These are phyloP conservation scores for Quercus tomentella DNA, from an alignment of 331 rosid species.

Conservation along the genomic window DNA sequence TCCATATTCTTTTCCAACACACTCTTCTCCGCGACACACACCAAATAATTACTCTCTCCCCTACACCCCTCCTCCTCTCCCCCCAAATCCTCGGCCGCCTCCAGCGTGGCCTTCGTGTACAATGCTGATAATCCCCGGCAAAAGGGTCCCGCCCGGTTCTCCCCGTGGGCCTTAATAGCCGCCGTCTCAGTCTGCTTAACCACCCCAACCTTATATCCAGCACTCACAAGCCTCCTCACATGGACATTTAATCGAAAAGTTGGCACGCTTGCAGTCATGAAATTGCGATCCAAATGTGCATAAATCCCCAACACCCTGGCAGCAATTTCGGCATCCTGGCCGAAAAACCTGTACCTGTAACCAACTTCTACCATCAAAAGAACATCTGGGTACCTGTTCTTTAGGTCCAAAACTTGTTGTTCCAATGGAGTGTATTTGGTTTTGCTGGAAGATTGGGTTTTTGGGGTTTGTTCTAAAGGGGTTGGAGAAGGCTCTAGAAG, in stretches of 20 bases:
- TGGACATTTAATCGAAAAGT: constrained; percentile 76
- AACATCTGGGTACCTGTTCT: constrained; percentile 66
- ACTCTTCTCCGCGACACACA: constrained; percentile 74
- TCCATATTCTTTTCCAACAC: constrained; percentile 38
- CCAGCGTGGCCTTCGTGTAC: constrained; percentile 86
- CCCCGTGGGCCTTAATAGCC: constrained; percentile 83
- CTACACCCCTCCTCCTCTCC: constrained; percentile 75
- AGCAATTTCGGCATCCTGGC: constrained; percentile 76
- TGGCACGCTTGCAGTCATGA: constrained; percentile 85
- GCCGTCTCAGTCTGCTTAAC: constrained; percentile 96
- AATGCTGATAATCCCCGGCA: constrained; percentile 75
- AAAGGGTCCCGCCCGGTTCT: constrained; percentile 68
- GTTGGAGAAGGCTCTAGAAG: constrained; percentile 57
- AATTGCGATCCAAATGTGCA: constrained; percentile 75
- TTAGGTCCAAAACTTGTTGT: constrained; percentile 68
- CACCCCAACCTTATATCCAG: constrained; percentile 89
- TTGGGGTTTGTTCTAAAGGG: constrained; percentile 7
- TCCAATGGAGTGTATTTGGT: constrained; percentile 69
- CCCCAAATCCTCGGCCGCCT: constrained; percentile 73
- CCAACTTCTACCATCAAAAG: constrained; percentile 93
- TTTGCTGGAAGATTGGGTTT: background rate
- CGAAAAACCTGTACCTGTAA: constrained; percentile 77
- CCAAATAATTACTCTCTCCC: constrained; percentile 61
- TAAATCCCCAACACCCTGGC: constrained; percentile 72
- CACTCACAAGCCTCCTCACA: constrained; percentile 87